phyloP scores from a whole-genome alignment of 1,284 basidiomycete genomes.

The Ganoderma meredithae region DNA sequence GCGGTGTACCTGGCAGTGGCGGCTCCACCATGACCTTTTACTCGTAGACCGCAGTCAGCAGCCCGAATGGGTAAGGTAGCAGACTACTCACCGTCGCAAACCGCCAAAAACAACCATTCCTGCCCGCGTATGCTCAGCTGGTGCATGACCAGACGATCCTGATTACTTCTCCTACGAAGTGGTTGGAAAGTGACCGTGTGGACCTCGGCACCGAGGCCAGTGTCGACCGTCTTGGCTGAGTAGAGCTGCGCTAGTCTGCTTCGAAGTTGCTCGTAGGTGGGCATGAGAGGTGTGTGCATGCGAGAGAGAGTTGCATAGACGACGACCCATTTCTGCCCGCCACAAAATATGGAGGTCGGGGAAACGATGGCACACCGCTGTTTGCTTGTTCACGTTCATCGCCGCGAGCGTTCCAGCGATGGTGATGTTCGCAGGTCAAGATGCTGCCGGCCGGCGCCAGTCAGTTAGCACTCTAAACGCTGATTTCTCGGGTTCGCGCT shows the following conservation, averaged over 20 bases:
- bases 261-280: conserved; percentile 16
- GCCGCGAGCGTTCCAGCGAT: conserved; percentile 6
- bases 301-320: background rate
- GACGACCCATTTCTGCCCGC: background rate
- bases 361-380: conserved; percentile 17
- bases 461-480: background rate
- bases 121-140: conserved; percentile 11
- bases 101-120: conserved; percentile 17
- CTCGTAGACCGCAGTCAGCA: background rate
- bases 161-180: conserved; percentile 4
- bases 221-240: conserved; percentile 10
- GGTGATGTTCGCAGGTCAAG: conserved; percentile 21
- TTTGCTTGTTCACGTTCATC: background rate
- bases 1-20: conserved; percentile 19
- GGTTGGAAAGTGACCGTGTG: conserved; percentile 27
- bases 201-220: conserved; percentile 11
- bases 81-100: conserved; percentile 20
- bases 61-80: background rate
- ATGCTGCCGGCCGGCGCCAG: conserved; percentile 12
- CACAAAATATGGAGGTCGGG: conserved; percentile 9
- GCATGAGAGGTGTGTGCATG: conserved; percentile 11
- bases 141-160: conserved; percentile 19
- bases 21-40: conserved; percentile 19
- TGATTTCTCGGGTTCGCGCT: background rate
- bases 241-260: conserved; percentile 11